These are phyloP conservation scores for Spergularia bocconei DNA, from an alignment of 148 eudicot genomes.

Conservation along the genomic window DNA sequence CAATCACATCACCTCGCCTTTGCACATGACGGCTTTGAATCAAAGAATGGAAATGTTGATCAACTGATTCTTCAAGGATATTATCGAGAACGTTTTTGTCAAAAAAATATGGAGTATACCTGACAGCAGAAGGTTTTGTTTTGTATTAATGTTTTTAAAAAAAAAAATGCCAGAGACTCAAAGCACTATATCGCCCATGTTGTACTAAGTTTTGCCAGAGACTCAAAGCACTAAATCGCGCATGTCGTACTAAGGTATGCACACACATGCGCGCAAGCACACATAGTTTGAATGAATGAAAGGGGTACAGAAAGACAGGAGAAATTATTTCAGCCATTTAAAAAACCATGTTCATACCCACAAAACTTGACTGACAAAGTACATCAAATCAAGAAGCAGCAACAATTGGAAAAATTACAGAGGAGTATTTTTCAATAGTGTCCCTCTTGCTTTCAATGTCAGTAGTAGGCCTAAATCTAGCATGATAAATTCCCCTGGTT, in stretches of 20 bases:
- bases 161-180: neutral
- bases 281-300: too few relatives aligned
- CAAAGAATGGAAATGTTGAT: slow-evolving; percentile 79
- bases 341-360: neutral
- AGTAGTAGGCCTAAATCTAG: too few relatives aligned
- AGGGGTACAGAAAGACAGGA: too few relatives aligned
- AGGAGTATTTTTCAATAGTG: neutral
- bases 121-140: slow-evolving; percentile 23
- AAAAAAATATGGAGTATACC: slow-evolving; percentile 97
- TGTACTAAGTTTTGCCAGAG: too few relatives aligned
- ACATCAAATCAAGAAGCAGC: neutral
- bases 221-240: too few relatives aligned
- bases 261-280: too few relatives aligned
- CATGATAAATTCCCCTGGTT: too few relatives aligned
- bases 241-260: too few relatives aligned
- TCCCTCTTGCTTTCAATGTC: neutral
- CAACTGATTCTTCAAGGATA: slow-evolving; percentile 90
- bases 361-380: neutral
- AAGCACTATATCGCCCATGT: too few relatives aligned
- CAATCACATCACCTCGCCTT: slow-evolving; percentile 68
- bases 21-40: slow-evolving; percentile 70
- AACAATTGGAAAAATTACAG: neutral
- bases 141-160: neutral
- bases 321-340: neutral
- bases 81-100: slow-evolving; percentile 79